Percentiles rank a stretch among this genome's conserved stretches.
phyloP scores from a whole-genome alignment of 2,329 filamentous ascomycete genomes.

The Xylaria sp. region DNA sequence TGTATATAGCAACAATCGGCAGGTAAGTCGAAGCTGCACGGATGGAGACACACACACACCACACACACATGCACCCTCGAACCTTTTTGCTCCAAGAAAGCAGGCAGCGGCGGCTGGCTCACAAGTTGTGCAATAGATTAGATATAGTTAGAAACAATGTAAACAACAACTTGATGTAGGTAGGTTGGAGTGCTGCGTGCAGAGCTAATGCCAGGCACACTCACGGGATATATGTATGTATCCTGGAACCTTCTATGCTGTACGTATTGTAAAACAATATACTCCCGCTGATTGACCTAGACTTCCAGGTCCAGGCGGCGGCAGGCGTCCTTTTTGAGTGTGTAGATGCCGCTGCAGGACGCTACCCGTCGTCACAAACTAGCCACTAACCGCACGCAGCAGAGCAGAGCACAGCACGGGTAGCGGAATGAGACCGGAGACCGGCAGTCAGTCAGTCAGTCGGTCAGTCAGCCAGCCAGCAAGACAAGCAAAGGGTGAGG shows the following conservation, averaged over 20 bases:
- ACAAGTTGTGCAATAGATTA: not conserved
- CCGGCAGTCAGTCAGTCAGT: slow-evolving; percentile 38
- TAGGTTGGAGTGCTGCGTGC: slow-evolving; percentile 1
- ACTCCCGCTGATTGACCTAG: slow-evolving; percentile 2
- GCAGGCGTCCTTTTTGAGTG: slow-evolving; percentile 7
- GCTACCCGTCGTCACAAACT: slow-evolving; percentile 7
- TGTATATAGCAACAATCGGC: slow-evolving; percentile 20
- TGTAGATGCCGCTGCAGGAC: slow-evolving; percentile 1
- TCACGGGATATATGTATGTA: slow-evolving; percentile 22
- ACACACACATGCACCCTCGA: slow-evolving; percentile 7
- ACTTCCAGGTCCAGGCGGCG: not conserved
- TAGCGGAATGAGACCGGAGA: slow-evolving; percentile 26
- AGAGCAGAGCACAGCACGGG: slow-evolving; percentile 9
- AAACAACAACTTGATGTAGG: not conserved
- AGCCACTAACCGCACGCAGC: slow-evolving; percentile 9
- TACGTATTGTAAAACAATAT: slow-evolving; percentile 8
- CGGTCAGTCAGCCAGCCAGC: slow-evolving; percentile 28
- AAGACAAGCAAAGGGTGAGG: slow-evolving; percentile 22
- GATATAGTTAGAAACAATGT: not conserved
- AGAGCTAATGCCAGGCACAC: slow-evolving; percentile 27
- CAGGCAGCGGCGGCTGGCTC: slow-evolving; percentile 3
- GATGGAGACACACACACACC: not conserved
- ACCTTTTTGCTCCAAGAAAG: slow-evolving; percentile 12
- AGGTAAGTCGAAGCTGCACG: slow-evolving; percentile 25
- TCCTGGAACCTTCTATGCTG: slow-evolving; percentile 2